Evolutionary conservation across 2,329 filamentous ascomycete species (phyloP).

Genomic region (Diaporthe sp.): DNA sequence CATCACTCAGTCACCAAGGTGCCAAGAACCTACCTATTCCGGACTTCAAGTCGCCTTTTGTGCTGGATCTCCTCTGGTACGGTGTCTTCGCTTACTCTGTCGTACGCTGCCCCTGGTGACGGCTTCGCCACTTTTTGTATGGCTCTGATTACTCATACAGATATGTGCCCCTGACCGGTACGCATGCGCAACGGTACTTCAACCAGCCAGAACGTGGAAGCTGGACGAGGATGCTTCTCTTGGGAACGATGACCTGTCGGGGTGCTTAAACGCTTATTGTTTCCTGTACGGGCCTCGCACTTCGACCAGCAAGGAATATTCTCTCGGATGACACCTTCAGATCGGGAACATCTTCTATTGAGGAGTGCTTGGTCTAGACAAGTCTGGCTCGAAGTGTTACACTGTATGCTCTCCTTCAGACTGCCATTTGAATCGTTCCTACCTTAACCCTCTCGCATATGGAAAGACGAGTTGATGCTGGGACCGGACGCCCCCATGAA

Average conservation of each 20-base stretch:
- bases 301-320: not conserved
- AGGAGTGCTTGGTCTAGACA: not conserved
- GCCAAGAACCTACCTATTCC: not conserved
- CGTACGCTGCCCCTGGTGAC: not conserved
- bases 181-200: not conserved
- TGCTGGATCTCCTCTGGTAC: not conserved
- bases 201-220: not conserved
- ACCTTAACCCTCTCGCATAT: not conserved
- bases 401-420: not conserved
- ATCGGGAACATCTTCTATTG: not conserved
- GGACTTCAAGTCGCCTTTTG: not conserved
- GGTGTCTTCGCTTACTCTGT: not conserved
- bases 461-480: not conserved
- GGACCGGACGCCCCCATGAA: not conserved
- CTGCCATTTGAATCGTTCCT: not conserved
- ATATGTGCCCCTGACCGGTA: not conserved
- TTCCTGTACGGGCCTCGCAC: not conserved
- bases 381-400: not conserved
- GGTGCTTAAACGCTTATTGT: not conserved
- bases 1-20: not conserved
- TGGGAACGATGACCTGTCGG: not conserved
- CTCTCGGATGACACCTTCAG: too few species aligned
- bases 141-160: not conserved
- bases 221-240: not conserved
- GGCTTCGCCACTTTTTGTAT: not conserved